Conservation (phyloP, 495 filamentous ascomycete species). For the Annulohypoxylon stygium region DNA sequence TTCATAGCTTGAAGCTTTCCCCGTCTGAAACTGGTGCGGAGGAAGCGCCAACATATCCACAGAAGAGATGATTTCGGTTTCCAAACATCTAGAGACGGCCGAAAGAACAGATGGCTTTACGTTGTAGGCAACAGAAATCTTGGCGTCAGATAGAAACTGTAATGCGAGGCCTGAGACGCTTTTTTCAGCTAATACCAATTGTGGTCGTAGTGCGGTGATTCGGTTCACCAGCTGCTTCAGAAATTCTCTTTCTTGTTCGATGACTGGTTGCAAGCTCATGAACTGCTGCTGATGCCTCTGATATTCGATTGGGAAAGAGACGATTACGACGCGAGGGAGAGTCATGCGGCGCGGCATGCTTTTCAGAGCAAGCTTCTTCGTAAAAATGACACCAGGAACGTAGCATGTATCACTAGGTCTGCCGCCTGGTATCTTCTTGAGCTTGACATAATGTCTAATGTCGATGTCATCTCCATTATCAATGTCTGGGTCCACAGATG, state of each 20-base stretch:
- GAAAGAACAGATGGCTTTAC: constrained; percentile 96
- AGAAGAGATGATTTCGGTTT: constrained; percentile 92
- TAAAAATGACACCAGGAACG: constrained; percentile 95
- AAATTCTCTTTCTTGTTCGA: constrained; percentile 96
- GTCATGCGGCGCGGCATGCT: constrained; percentile 90
- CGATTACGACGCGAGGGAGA: constrained; percentile 88
- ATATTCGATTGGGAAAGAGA: constrained; percentile 97
- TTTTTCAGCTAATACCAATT: constrained; percentile 87
- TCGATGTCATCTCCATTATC: constrained; percentile 93
- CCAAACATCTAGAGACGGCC: constrained; percentile 90
- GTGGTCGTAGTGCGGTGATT: constrained; percentile 87
- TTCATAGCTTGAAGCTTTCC: constrained; percentile 87
- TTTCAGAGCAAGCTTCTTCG: constrained; percentile 95
- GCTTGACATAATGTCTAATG: constrained; percentile 97
- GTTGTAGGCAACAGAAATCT: constrained; percentile 93
- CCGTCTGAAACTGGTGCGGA: constrained; percentile 70
- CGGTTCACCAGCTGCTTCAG: constrained; percentile 91
- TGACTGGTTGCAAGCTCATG: constrained; percentile 97
- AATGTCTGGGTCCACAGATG: constrained; percentile 94
- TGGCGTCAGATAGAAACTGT: constrained; percentile 85
- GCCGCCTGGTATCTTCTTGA: constrained; percentile 95
- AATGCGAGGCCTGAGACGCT: constrained; percentile 92
- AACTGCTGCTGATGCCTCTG: constrained; percentile 94
- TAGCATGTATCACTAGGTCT: constrained; percentile 91
- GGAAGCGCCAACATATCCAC: constrained; percentile 92